Conservation (phyloP, 2,329 filamentous ascomycete species). For the Aureobasidium subglaciale region DNA sequence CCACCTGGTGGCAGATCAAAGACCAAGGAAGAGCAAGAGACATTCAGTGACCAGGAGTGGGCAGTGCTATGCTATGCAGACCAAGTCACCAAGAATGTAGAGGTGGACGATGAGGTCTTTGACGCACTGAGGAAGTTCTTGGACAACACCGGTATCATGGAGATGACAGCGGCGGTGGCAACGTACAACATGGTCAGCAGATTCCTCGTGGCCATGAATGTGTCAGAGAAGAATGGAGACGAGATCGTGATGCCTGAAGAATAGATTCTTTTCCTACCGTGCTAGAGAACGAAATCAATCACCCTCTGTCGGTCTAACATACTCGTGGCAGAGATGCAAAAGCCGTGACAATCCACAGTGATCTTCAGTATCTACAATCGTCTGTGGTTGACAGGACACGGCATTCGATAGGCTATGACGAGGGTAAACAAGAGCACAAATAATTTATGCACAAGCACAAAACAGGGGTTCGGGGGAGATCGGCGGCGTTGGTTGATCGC, state of each 20-base stretch:
- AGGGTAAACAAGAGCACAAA: not conserved
- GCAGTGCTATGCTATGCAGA: conserved; percentile 29
- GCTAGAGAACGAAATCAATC: no score
- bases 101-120: conserved; percentile 26
- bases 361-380: no score
- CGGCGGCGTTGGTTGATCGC: not conserved
- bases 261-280: not conserved
- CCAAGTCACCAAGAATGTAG: conserved; percentile 28
- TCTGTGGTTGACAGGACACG: no score
- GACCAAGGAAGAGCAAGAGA: conserved; percentile 13
- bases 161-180: conserved; percentile 30
- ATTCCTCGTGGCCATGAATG: conserved; percentile 33
- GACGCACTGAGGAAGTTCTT: conserved; percentile 26
- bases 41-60: conserved; percentile 25
- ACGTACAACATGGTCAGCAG: conserved; percentile 34
- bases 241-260: conserved; percentile 27
- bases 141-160: conserved; percentile 27
- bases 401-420: no score
- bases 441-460: not conserved
- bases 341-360: no score
- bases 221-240: conserved; percentile 32
- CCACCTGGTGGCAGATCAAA: conserved; percentile 3
- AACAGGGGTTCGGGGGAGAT: not conserved
- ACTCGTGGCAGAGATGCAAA: no score
- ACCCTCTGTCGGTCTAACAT: no score